These are phyloP conservation scores for Tetrahymena thermophila DNA, from an alignment of 73 alveolate species.

Conservation along the genomic window DNA sequence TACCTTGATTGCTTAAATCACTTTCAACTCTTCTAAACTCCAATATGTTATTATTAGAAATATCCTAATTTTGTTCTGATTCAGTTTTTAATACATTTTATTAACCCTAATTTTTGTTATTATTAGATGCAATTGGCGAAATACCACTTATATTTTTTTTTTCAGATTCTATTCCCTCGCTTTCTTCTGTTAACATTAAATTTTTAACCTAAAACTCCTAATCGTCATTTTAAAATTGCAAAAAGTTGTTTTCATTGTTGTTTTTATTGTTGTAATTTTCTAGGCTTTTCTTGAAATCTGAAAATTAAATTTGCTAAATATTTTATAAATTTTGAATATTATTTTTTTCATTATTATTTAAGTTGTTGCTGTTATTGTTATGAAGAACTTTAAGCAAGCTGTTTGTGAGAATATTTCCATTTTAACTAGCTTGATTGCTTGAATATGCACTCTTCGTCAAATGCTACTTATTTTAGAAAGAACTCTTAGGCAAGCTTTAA, in stretches of 20 bases:
- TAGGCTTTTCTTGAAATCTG: neutral
- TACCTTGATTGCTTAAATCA: neutral
- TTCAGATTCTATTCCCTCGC: neutral
- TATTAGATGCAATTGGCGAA: neutral
- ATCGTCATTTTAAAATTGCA: neutral
- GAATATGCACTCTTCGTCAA: neutral
- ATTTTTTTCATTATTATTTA: neutral
- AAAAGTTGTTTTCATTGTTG: neutral
- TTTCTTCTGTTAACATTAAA: neutral
- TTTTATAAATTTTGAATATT: neutral
- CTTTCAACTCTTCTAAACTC: neutral
- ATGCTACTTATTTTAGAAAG: neutral
- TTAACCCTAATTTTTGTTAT: neutral
- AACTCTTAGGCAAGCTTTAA: neutral
- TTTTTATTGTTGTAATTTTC: neutral
- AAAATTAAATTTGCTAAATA: neutral
- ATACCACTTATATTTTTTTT: neutral
- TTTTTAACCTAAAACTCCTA: neutral
- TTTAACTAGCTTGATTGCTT: neutral
- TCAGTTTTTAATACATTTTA: neutral
- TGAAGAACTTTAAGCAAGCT: neutral
- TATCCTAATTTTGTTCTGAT: neutral
- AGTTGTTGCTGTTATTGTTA: neutral
- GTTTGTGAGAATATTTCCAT: neutral
- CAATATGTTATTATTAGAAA: neutral